These are phyloP conservation scores for Emericellopsis atlantica DNA, from an alignment of 2,329 filamentous ascomycete species.

Conservation along the genomic window DNA sequence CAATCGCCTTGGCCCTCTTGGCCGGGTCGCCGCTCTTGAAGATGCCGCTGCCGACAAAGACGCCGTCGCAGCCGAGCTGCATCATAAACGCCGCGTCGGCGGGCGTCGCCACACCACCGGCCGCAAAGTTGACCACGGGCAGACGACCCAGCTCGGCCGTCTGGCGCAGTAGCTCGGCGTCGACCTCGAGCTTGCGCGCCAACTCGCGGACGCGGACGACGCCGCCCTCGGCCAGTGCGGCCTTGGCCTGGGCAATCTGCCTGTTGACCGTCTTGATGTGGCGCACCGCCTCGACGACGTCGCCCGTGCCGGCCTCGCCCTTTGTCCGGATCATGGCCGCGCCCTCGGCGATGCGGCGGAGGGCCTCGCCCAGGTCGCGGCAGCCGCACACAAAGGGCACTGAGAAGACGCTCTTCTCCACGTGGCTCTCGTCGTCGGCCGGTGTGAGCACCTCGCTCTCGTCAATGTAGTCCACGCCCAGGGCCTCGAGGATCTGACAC, in stretches of 20 bases:
- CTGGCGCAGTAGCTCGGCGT: slow-evolving; percentile 70
- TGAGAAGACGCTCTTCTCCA: slow-evolving; percentile 73
- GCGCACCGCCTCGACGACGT: slow-evolving; percentile 90
- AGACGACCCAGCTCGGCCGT: slow-evolving; percentile 78
- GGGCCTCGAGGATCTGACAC: slow-evolving; percentile 92
- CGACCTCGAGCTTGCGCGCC: slow-evolving; percentile 70
- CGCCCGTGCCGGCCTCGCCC: slow-evolving; percentile 92
- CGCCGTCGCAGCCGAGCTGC: slow-evolving; percentile 95
- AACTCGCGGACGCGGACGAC: slow-evolving; percentile 49
- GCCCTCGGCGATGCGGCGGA: slow-evolving; percentile 81
- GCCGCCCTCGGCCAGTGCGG: slow-evolving; percentile 49
- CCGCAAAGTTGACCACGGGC: slow-evolving; percentile 95
- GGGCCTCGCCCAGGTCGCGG: slow-evolving; percentile 84
- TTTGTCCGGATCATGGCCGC: slow-evolving; percentile 99
- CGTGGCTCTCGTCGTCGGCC: slow-evolving; percentile 81
- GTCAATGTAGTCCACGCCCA: slow-evolving; percentile 96
- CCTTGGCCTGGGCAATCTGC: slow-evolving; percentile 70
- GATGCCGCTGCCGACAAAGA: slow-evolving; percentile 93
- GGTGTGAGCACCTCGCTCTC: slow-evolving; percentile 96
- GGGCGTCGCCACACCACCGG: slow-evolving; percentile 97
- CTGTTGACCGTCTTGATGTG: slow-evolving; percentile 87
- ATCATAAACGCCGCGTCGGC: slow-evolving; percentile 96
- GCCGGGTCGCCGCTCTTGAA: slow-evolving; percentile 92
- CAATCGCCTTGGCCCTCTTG: slow-evolving; percentile 86
- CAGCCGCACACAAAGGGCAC: slow-evolving; percentile 95